Conservation (phyloP, 768 basidiomycete species). For the Naganishia kalamii region DNA sequence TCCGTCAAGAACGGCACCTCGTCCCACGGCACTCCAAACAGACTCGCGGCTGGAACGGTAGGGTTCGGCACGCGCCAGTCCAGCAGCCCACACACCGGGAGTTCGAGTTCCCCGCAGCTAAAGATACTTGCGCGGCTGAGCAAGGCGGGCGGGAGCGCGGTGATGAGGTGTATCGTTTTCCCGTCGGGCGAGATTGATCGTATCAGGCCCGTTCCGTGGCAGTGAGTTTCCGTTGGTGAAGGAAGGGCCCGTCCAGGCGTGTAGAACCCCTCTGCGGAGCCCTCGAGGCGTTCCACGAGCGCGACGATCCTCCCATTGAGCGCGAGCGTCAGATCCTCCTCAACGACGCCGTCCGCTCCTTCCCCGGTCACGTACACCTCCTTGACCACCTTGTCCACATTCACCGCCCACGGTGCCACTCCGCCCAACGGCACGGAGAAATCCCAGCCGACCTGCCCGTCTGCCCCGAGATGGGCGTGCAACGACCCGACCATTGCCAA, state of each 20-base stretch:
- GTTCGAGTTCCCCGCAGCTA: constrained; percentile 80
- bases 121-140: constrained; percentile 49
- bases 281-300: constrained; percentile 51
- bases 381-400: constrained; percentile 56
- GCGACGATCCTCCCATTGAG: constrained; percentile 77
- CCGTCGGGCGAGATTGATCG: constrained; percentile 52
- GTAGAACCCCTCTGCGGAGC: constrained; percentile 53
- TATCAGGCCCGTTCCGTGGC: constrained; percentile 71
- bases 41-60: constrained; percentile 46
- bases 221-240: constrained; percentile 57
- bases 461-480: constrained; percentile 48
- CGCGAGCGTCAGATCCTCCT: constrained; percentile 62
- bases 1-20: constrained; percentile 72
- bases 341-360: constrained; percentile 71
- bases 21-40: constrained; percentile 55
- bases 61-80: constrained; percentile 52
- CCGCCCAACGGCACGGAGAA: constrained; percentile 63
- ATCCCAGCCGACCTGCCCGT: constrained; percentile 57
- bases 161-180: constrained; percentile 63
- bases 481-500: constrained; percentile 72
- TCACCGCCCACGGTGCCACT: constrained; percentile 65
- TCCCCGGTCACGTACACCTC: constrained; percentile 63
- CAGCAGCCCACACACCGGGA: constrained; percentile 81
- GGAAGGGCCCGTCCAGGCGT: constrained; percentile 56
- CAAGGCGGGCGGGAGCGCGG: constrained; percentile 58